phyloP scores from a whole-genome alignment of 352 stramenopile species.

The Globisporangium acanthophoron region DNA sequence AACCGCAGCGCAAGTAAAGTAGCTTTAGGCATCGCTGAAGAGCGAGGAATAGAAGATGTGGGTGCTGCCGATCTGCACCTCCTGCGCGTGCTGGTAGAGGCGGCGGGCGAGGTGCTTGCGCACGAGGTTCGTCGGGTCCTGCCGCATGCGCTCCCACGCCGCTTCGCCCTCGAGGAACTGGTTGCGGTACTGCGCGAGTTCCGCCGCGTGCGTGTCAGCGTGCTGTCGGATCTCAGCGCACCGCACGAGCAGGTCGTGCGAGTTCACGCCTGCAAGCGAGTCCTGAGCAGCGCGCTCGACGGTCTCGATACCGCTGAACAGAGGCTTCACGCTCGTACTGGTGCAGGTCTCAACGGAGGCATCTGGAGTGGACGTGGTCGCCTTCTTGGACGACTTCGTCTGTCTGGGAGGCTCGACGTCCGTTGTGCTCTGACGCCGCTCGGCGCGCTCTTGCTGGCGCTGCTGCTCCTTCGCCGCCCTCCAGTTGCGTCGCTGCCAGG shows the following conservation, averaged over 20 bases:
- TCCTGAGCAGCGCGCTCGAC: slow-evolving; percentile 53
- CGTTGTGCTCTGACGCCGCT: neutral
- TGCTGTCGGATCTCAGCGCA: slow-evolving; percentile 61
- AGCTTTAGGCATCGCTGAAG: slow-evolving; percentile 25
- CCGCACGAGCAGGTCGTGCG: slow-evolving; percentile 65
- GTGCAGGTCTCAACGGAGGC: neutral
- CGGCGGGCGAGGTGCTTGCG: slow-evolving; percentile 38
- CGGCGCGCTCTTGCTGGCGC: neutral
- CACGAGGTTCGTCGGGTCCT: slow-evolving; percentile 66
- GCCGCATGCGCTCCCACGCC: slow-evolving; percentile 58
- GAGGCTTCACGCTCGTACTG: neutral
- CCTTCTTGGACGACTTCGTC: neutral
- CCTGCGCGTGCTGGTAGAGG: slow-evolving; percentile 49
- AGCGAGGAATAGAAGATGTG: slow-evolving; percentile 65
- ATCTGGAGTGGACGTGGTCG: neutral
- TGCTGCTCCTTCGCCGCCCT: slow-evolving; percentile 23
- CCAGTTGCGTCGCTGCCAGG: slow-evolving; percentile 76
- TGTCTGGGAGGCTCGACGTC: neutral
- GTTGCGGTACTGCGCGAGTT: slow-evolving; percentile 38
- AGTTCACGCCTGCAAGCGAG: slow-evolving; percentile 42
- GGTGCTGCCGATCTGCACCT: slow-evolving; percentile 56
- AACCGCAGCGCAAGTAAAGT: slow-evolving; percentile 4
- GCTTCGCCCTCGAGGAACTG: slow-evolving; percentile 50
- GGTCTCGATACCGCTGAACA: slow-evolving; percentile 54
- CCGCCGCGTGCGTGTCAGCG: slow-evolving; percentile 35